Percentiles rank a stretch among this genome's conserved stretches.
phyloP scores from a whole-genome alignment of 2,329 filamentous ascomycete species.

The Cladophialophora chaetospira region DNA sequence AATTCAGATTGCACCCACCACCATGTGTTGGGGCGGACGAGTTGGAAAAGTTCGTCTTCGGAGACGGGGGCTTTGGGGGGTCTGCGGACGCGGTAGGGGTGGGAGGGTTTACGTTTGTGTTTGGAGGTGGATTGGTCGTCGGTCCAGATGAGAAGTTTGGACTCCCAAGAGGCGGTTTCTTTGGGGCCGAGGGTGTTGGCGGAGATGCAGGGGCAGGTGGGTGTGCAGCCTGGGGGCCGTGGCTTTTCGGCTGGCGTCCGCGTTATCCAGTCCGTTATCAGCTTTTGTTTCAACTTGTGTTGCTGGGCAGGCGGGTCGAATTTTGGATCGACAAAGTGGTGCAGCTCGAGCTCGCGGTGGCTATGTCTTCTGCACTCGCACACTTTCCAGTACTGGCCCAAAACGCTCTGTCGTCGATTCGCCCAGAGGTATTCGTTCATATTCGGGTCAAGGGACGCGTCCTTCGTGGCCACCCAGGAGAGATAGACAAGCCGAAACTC shows the following conservation, averaged over 20 bases:
- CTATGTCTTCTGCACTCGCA: slow-evolving; percentile 18
- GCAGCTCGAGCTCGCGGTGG: slow-evolving; percentile 4
- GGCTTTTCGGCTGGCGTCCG: slow-evolving; percentile 1
- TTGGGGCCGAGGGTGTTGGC: slow-evolving; percentile 3
- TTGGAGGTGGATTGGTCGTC: neutral
- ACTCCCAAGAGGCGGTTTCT: neutral
- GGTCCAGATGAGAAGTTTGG: slow-evolving; percentile 4
- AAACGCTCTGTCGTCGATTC: slow-evolving; percentile 6
- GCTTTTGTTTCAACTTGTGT: slow-evolving; percentile 7
- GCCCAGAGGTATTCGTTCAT: slow-evolving; percentile 7
- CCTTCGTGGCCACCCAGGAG: slow-evolving; percentile 1
- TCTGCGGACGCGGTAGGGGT: neutral
- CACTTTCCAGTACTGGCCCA: slow-evolving; percentile 13
- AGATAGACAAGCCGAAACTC: slow-evolving; percentile 9
- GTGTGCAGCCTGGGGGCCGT: neutral
- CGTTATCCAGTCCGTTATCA: slow-evolving; percentile 13
- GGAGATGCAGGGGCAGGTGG: slow-evolving; percentile 9
- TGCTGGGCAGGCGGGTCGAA: neutral
- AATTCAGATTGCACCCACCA: slow-evolving; percentile 15
- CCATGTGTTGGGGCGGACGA: slow-evolving; percentile 11
- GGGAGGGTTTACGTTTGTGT: neutral
- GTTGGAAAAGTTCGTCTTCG: slow-evolving; percentile 4
- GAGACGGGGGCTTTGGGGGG: slow-evolving; percentile 7
- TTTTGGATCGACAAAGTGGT: neutral
- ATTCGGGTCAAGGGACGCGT: neutral